Base-by-base conservation (phyloP, 2,329 filamentous ascomycete species). In the Lachnellula occidentalis region DNA sequence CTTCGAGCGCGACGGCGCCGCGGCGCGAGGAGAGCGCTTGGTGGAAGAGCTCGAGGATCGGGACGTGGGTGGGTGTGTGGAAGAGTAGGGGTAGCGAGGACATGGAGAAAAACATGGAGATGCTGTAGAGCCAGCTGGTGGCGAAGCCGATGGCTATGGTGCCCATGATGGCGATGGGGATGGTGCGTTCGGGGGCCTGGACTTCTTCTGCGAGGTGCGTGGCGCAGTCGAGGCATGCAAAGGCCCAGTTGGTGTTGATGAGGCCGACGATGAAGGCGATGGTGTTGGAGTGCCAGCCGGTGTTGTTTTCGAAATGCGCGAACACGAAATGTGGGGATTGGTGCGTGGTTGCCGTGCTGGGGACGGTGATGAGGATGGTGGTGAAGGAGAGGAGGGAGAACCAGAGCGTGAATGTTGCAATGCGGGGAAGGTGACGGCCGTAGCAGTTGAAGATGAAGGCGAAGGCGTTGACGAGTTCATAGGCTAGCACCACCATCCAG, bases 191-290 rank as follows among this genome's bases (percentile, higher is more conserved):
- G 62, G 69, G 55, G 8, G 41, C 21, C n/a, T 73, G 71, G 67
- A 78, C 77, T 63, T 79, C 77, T 59, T 78, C 76, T 0, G 76
- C 75, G 43, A 79, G 75, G 61, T 79, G 76, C 0, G 73, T 74
- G 4, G 75, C 72, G 1, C 73, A 73, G 57, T 79, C 77, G 1
- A 79, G 66, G 0, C 76, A 75, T 21, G 74, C 73, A 14, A 79
- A 68, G 21, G 71, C 71, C 63, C 75, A 79, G 5, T 76, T 63
- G 0, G 75, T 72, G 55, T 78, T 78, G 1, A 79, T 73, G 3
- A 79, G 64, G 0, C 77, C 77, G 0, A 75, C 75, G 52, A 79
- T 77, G 61, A 79, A 79, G 54, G 71, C 74, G 34, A 79, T 74
- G 1, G 69, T 73, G 51, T 77, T 73, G 53, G 73, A 48, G 9